Conservation (phyloP, 129 eudicot species). For the Kitagawia praeruptora region DNA sequence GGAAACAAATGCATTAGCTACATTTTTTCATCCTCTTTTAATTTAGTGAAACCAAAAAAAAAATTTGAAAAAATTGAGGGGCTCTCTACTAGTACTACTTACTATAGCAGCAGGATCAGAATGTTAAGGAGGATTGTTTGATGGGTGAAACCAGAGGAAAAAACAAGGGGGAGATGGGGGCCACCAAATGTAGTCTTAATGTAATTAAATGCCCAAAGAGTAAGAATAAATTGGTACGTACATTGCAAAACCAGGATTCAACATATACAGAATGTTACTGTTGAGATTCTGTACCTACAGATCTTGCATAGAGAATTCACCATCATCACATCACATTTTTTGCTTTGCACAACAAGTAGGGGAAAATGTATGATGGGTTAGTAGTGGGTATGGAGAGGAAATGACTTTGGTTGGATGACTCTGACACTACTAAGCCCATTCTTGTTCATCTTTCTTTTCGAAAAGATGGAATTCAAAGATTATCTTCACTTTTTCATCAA, state of each 20-base stretch:
- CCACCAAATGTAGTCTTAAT: conserved; percentile 17
- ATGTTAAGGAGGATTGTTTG: background rate
- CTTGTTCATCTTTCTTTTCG: background rate
- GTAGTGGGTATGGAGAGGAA: conserved; percentile 17
- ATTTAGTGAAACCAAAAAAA: background rate
- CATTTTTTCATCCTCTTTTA: background rate
- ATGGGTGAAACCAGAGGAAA: background rate
- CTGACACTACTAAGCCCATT: conserved; percentile 10
- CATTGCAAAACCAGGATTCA: conserved; percentile 16
- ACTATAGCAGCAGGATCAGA: background rate
- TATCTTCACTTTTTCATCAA: background rate
- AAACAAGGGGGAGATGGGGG: conserved; percentile 10
- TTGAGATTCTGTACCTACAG: conserved; percentile 49
- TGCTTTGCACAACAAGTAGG: background rate
- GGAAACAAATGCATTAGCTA: conserved; percentile 11
- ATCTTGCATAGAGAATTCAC: conserved; percentile 21
- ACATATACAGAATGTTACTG: conserved; percentile 35
- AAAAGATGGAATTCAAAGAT: background rate
- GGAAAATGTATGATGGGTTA: background rate
- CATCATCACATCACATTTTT: background rate
- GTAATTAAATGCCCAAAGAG: conserved; percentile 8
- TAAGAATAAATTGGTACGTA: conserved; percentile 22
- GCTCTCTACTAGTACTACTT: background rate
- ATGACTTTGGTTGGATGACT: background rate
- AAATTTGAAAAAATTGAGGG: too few species aligned